Evolutionary conservation across 495 filamentous ascomycete genomes (phyloP).

Genomic region (Aspergillus bertholletiae): DNA sequence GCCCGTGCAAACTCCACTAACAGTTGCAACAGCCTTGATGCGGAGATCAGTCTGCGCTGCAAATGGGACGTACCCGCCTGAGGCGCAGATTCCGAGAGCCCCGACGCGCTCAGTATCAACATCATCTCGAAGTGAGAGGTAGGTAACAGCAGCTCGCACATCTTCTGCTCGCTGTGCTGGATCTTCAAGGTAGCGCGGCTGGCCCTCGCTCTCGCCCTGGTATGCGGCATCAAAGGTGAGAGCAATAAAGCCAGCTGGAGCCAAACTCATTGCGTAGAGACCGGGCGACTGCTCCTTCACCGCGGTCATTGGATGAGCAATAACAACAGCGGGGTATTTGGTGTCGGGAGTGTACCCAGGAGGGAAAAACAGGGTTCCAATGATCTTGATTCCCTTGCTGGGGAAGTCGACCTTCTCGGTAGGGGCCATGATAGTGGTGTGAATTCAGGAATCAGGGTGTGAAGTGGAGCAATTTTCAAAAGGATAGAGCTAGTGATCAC

Average conservation of each 20-base stretch:
- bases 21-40: no score
- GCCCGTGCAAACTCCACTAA: no score
- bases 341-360: conserved; percentile 10
- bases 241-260: conserved; percentile 20
- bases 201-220: conserved; percentile 20
- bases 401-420: conserved; percentile 16
- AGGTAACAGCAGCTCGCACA: conserved; percentile 18
- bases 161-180: conserved; percentile 22
- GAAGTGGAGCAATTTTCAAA: no score
- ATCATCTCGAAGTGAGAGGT: conserved; percentile 14
- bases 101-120: conserved; percentile 16
- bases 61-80: no score
- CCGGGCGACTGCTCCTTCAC: conserved; percentile 22
- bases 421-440: no score
- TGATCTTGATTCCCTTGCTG: conserved; percentile 16
- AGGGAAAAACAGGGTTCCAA: conserved; percentile 9
- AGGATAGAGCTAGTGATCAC: no score
- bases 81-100: conserved; percentile 17
- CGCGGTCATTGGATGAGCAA: conserved; percentile 18
- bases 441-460: no score
- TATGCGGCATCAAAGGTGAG: conserved; percentile 21
- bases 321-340: conserved; percentile 15
- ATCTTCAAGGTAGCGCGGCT: conserved; percentile 19
- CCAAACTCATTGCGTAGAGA: conserved; percentile 21
- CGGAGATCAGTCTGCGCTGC: no score